Percentiles rank a stretch among this genome's conserved stretches.
Conservation (phyloP, 139 green algal genomes). For the Chlorella sp. region DNA sequence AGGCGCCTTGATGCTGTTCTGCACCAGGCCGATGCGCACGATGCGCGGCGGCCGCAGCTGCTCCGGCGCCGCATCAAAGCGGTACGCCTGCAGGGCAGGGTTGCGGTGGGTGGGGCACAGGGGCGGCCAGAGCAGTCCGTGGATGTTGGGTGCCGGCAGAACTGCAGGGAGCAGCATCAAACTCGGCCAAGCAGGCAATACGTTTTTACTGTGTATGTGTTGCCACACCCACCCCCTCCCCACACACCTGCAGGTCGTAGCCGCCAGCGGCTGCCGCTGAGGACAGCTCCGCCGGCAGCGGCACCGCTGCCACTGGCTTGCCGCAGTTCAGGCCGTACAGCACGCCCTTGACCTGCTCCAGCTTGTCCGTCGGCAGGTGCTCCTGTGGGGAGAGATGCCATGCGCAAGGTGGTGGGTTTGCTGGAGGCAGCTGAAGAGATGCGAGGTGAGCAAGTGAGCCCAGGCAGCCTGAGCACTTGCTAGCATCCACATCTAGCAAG, state of each 20-base stretch:
- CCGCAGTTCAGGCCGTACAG: constrained; percentile 83
- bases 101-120: too few species aligned
- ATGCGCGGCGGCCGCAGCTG: constrained; percentile 81
- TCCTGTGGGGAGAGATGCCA: constrained; percentile 47
- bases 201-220: too few species aligned
- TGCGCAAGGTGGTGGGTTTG: too few species aligned
- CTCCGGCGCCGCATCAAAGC: constrained; percentile 83
- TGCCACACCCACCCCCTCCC: too few species aligned
- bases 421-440: too few species aligned
- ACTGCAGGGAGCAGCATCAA: too few species aligned
- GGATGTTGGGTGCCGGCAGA: too few species aligned
- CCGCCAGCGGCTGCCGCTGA: background rate
- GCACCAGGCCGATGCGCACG: constrained; percentile 88
- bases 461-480: background rate
- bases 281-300: constrained; percentile 22
- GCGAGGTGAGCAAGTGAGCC: background rate
- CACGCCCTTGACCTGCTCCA: constrained; percentile 77
- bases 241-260: constrained; percentile 72
- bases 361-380: constrained; percentile 74
- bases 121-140: too few species aligned
- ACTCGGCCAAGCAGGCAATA: too few species aligned
- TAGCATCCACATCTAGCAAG: background rate
- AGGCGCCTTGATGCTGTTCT: constrained; percentile 82
- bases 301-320: constrained; percentile 55
- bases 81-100: constrained; percentile 48